A percentile compares a stretch with the other conserved stretches of the same genome.
phyloP scores from a whole-genome alignment of 1,284 basidiomycete species.

The Fomitiporia mediterranea region DNA sequence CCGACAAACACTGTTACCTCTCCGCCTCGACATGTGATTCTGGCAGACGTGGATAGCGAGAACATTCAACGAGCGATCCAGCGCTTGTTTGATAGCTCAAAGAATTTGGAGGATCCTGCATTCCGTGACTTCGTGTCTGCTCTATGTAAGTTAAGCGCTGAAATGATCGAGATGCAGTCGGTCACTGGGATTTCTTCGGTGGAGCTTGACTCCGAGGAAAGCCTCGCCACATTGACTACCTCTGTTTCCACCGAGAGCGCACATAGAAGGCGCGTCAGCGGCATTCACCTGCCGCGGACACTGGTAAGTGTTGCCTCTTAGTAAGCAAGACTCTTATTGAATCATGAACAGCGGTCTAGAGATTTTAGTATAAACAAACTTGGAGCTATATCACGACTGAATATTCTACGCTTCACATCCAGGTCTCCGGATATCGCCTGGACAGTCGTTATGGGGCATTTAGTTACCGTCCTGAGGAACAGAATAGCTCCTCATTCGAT shows the following conservation, averaged over 20 bases:
- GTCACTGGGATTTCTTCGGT: conserved; percentile 31
- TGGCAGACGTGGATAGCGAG: conserved; percentile 74
- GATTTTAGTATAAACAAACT: conserved; percentile 88
- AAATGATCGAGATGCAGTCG: conserved; percentile 85
- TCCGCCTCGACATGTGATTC: conserved; percentile 47
- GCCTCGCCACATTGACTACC: conserved; percentile 31
- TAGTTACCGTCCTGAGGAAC: conserved; percentile 71
- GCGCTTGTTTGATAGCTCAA: conserved; percentile 78
- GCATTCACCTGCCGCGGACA: conserved; percentile 74
- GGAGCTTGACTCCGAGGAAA: conserved; percentile 13
- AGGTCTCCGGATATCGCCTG: conserved; percentile 80
- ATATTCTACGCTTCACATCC: conserved; percentile 82
- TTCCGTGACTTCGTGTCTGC: conserved; percentile 81
- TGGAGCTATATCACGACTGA: conserved; percentile 73
- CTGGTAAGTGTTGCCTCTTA: conserved; percentile 44
- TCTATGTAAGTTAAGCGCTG: conserved; percentile 79
- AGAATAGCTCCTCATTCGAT: conserved; percentile 69
- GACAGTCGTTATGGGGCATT: conserved; percentile 74
- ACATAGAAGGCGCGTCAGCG: conserved; percentile 75
- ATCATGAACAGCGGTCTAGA: conserved; percentile 52
- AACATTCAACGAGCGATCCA: conserved; percentile 70
- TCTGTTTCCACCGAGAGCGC: conserved; percentile 35
- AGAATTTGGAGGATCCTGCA: conserved; percentile 76
- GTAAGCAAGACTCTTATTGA: background rate
- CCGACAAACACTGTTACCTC: background rate